These are phyloP conservation scores for Cladosporium phlei DNA, from an alignment of 2,329 filamentous ascomycete species.

Conservation along the genomic window DNA sequence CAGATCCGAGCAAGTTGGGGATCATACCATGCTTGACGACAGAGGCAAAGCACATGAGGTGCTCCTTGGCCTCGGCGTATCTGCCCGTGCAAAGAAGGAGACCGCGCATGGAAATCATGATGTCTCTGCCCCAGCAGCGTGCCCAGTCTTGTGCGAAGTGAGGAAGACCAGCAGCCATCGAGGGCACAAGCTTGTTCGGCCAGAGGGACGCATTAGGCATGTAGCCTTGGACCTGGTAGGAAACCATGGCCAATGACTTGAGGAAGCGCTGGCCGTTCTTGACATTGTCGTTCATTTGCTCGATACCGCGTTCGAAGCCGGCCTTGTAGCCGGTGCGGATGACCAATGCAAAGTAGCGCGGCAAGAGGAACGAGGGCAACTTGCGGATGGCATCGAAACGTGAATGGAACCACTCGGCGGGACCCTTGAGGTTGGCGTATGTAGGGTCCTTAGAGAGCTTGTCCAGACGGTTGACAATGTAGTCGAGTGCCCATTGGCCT, in stretches of 20 bases:
- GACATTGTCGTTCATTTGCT: conserved; percentile 73
- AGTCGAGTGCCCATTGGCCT: conserved; percentile 89
- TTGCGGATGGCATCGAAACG: conserved; percentile 80
- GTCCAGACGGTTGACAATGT: conserved; percentile 73
- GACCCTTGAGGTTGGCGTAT: conserved; percentile 59
- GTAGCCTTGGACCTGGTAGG: conserved; percentile 81
- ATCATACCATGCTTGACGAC: conserved; percentile 99
- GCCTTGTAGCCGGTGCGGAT: conserved; percentile 83
- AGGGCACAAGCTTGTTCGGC: conserved; percentile 77
- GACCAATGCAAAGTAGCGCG: conserved; percentile 87
- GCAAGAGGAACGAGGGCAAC: conserved; percentile 83
- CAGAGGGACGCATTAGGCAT: conserved; percentile 88
- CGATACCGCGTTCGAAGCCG: conserved; percentile 70
- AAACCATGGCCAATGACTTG: conserved; percentile 83
- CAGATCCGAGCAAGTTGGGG: conserved; percentile 84
- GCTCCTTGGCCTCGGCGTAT: conserved; percentile 83
- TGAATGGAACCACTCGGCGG: conserved; percentile 73
- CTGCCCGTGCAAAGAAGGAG: conserved; percentile 87
- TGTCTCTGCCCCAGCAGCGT: conserved; percentile 93
- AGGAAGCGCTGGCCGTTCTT: conserved; percentile 81
- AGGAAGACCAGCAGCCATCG: conserved; percentile 83
- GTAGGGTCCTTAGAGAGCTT: conserved; percentile 55
- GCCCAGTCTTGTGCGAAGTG: conserved; percentile 95
- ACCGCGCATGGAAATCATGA: conserved; percentile 91
- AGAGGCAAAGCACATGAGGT: conserved; percentile 90